Conservation (phyloP, 2,329 filamentous ascomycete genomes). For the Alternaria tenuissima region DNA sequence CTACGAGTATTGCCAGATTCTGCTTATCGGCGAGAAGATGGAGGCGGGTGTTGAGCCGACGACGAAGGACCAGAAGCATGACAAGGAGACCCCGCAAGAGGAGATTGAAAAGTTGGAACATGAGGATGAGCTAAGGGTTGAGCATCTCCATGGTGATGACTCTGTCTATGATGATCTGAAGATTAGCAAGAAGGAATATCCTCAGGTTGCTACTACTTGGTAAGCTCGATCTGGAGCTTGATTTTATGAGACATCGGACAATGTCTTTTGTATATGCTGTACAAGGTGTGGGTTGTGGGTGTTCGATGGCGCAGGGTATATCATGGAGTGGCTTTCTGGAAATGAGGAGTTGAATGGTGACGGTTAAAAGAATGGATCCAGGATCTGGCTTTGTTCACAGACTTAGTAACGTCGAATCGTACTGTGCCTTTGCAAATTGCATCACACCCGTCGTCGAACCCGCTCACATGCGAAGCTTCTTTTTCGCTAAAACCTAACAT, state of each 20-base stretch:
- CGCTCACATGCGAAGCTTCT: no score
- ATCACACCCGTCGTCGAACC: no score
- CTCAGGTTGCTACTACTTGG: constrained; percentile 47
- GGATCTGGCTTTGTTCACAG: fast-evolving
- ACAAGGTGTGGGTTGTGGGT: background rate
- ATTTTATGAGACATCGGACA: fast-evolving
- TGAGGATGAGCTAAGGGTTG: constrained; percentile 75
- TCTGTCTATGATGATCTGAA: constrained; percentile 68
- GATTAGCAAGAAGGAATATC: constrained; percentile 69
- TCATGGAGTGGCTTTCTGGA: background rate
- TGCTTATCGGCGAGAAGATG: constrained; percentile 76
- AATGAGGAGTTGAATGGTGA: background rate
- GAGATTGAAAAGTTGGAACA: constrained; percentile 78
- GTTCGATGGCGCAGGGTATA: background rate
- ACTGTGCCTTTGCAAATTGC: no score
- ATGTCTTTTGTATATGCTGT: background rate
- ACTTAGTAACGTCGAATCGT: no score
- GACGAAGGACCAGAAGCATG: constrained; percentile 63
- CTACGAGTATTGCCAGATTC: constrained; percentile 76
- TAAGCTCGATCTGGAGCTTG: constrained; percentile 10
- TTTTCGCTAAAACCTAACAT: no score
- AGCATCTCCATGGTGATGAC: constrained; percentile 65
- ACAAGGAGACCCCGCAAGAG: constrained; percentile 70
- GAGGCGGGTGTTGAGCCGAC: constrained; percentile 66
- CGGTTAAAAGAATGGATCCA: background rate